Evolutionary conservation across 2,329 filamentous ascomycete species (phyloP), one percentile per base, ranked within the genome.

Genomic region (Fusarium longipes): DNA sequence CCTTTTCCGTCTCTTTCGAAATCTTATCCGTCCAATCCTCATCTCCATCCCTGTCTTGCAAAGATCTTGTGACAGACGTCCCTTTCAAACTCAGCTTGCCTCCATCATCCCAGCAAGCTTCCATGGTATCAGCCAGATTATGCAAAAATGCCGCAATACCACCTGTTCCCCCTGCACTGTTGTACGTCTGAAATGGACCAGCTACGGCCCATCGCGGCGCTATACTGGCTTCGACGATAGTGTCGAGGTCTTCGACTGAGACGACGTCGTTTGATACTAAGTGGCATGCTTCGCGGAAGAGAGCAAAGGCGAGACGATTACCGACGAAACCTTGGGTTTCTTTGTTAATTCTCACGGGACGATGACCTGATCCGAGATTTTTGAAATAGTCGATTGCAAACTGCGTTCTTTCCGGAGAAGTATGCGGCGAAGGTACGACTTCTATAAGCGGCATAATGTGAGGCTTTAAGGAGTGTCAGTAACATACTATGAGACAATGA

Each of bases 201-300:
- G 59, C 61, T 18, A 70, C 69, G 1, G 71, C 69, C 58, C 65
- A 73, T 1, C 71, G 55, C 1, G 71, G 71, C 0, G 67, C 71
- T 17, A 73, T 58, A 8, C 71, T 72, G 0, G 57, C 54, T 11
- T 71, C 73, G 9, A 74, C 58, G 4, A 78, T 72, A 2, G 71
- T 67, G 5, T 68, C 70, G 1, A 82, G 35, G 5, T 81, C 77
- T 3, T 72, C 49, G 0, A 76, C 72, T 1, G 67, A 70, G 0
- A 70, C 63, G 1, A 70, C 67, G 0, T 57, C 63, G 4, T 51
- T 48, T 1, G 67, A 33, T 0, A 68, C 67, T 0, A 70, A 29
- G 5, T 70, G 63, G 1, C 63, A 67, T 2, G 67, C 67, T 11
- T 70, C 67, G 3, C 63, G 51, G 25, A 70, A 70, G 0, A 70